These are phyloP conservation scores for Sporothrix protearum DNA, from an alignment of 2,329 filamentous ascomycete species.

Conservation along the genomic window DNA sequence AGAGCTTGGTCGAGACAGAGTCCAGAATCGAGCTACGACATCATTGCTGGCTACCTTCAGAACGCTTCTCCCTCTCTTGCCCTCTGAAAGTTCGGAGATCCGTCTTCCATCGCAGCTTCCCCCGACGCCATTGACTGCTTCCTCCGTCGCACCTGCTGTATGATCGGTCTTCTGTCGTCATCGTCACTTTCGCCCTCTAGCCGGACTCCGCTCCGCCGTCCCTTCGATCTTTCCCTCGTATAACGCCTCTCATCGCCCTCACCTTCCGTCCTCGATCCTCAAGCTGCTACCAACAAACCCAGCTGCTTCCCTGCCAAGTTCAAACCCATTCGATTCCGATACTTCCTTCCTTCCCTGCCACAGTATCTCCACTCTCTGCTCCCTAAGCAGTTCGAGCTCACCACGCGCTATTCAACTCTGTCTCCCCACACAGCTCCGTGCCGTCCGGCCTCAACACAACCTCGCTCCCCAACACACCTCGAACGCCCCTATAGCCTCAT, in stretches of 20 bases:
- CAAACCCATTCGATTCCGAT: not conserved
- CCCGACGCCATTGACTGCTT: constrained; percentile 6
- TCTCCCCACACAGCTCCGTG: not conserved
- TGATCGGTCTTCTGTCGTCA: constrained; percentile 17
- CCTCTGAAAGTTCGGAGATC: not conserved
- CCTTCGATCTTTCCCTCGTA: not conserved
- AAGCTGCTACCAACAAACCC: not conserved
- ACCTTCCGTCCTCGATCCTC: not conserved
- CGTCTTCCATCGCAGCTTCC: not conserved
- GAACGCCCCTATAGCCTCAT: not conserved
- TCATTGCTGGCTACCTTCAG: not conserved
- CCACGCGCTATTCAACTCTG: not conserved
- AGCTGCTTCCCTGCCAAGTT: not conserved
- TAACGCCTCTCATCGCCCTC: not conserved
- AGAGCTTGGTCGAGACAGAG: not conserved
- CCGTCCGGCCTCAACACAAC: not conserved
- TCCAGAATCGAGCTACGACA: constrained; percentile 2
- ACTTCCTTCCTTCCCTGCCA: not conserved
- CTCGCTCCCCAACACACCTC: not conserved
- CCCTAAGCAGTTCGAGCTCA: not conserved
- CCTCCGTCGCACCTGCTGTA: constrained; percentile 9
- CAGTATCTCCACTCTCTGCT: not conserved
- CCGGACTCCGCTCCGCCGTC: constrained; percentile 18
- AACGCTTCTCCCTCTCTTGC: not conserved
- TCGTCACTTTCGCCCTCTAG: constrained; percentile 15